Conservation (phyloP, 805 yeast species). For the Crinitomyces ghanaensis region DNA sequence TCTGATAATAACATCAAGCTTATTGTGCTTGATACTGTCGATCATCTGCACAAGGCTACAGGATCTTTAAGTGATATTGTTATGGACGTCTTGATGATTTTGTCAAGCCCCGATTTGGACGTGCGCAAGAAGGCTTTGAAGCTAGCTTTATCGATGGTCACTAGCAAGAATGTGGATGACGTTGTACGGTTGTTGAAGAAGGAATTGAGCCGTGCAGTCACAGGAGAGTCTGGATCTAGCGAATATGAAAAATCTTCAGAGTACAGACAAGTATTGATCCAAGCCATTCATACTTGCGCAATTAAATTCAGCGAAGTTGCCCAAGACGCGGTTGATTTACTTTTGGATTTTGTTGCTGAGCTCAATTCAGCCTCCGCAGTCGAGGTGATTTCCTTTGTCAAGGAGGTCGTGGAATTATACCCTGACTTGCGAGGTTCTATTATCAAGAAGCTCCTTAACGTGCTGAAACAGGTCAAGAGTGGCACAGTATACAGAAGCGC, state of each 20-base stretch:
- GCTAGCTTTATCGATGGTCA: constrained; percentile 67
- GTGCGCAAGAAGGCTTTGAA: constrained; percentile 83
- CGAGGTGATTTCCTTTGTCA: constrained; percentile 83
- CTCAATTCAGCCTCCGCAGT: constrained; percentile 75
- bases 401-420: constrained; percentile 87
- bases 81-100: constrained; percentile 74
- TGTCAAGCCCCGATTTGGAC: constrained; percentile 81
- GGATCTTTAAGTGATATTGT: constrained; percentile 77
- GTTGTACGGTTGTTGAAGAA: constrained; percentile 85
- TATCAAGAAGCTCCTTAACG: constrained; percentile 45
- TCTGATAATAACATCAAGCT: constrained; percentile 93
- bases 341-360: constrained; percentile 78
- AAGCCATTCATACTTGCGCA: constrained; percentile 82
- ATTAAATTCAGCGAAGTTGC: constrained; percentile 84
- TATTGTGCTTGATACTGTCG: constrained; percentile 78
- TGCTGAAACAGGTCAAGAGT: constrained; percentile 60
- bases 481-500: constrained; percentile 91
- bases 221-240: constrained; percentile 31
- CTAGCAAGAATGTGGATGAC: constrained; percentile 86
- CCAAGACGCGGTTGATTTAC: constrained; percentile 74
- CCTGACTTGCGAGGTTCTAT: constrained; percentile 65
- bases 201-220: constrained; percentile 70
- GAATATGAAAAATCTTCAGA: constrained; percentile 75
- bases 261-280: constrained; percentile 79
- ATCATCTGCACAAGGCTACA: constrained; percentile 65